Evolutionary conservation across 495 filamentous ascomycete species (phyloP).

Genomic region (Penicillium coprophilum): DNA sequence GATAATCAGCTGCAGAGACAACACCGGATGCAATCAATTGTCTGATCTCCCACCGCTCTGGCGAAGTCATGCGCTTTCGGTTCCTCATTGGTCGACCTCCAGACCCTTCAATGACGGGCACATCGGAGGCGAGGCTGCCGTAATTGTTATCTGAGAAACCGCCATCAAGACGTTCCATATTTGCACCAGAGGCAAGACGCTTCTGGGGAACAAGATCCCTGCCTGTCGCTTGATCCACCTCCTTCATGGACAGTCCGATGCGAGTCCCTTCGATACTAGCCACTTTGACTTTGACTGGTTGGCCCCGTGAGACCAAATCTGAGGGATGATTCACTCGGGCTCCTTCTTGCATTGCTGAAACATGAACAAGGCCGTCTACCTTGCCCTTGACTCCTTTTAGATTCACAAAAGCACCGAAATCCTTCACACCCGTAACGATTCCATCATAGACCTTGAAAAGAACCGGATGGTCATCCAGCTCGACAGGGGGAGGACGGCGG

Average conservation of each 20-base stretch:
- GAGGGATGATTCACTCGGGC: conserved; percentile 88
- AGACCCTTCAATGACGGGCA: conserved; percentile 66
- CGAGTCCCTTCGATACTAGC: conserved; percentile 76
- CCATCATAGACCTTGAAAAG: conserved; percentile 90
- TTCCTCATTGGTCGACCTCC: conserved; percentile 55
- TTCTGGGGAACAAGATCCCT: conserved; percentile 78
- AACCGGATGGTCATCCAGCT: conserved; percentile 77
- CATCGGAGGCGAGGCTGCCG: conserved; percentile 55
- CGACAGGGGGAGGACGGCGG: conserved; percentile 68
- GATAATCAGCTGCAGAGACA: conserved; percentile 86
- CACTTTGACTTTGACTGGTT: conserved; percentile 91
- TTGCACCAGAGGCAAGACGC: conserved; percentile 86
- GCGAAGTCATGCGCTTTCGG: conserved; percentile 92
- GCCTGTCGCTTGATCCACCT: conserved; percentile 90
- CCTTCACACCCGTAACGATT: conserved; percentile 84
- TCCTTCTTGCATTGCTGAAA: conserved; percentile 90
- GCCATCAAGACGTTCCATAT: conserved; percentile 77
- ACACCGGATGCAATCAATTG: conserved; percentile 95
- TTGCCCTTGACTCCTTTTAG: conserved; percentile 82
- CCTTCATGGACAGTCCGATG: conserved; percentile 93
- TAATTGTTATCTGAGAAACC: conserved; percentile 49
- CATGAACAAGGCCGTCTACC: conserved; percentile 90
- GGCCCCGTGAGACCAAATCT: conserved; percentile 76
- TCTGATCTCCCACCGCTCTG: conserved; percentile 95
- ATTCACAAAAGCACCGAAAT: conserved; percentile 96